Conservation (phyloP, 495 filamentous ascomycete species). For the Lepraria neglecta region DNA sequence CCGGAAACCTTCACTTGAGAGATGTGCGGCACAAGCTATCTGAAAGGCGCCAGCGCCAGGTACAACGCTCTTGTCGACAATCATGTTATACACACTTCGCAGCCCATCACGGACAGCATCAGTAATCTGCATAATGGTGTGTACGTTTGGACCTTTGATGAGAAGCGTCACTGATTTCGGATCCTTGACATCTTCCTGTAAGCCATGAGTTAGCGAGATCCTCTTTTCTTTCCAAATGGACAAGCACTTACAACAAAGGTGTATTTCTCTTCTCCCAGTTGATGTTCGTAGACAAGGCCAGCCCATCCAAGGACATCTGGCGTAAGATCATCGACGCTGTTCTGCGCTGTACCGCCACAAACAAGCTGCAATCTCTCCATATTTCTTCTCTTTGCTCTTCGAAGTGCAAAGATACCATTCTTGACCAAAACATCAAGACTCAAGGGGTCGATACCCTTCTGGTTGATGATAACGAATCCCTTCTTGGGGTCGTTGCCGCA, state of each 20-base stretch:
- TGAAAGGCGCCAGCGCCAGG: slow-evolving; percentile 96
- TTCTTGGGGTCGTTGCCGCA: slow-evolving; percentile 93
- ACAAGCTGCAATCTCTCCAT: slow-evolving; percentile 97
- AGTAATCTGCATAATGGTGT: slow-evolving; percentile 92
- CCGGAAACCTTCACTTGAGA: slow-evolving; percentile 71
- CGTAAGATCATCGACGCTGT: slow-evolving; percentile 88
- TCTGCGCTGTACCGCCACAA: slow-evolving; percentile 84
- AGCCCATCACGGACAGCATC: slow-evolving; percentile 97
- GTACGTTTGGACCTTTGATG: slow-evolving; percentile 94
- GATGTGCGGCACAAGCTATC: slow-evolving; percentile 83
- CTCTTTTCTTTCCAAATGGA: background rate
- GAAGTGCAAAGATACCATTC: slow-evolving; percentile 92
- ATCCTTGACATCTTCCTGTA: slow-evolving; percentile 87
- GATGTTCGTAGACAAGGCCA: slow-evolving; percentile 92
- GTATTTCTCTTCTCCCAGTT: slow-evolving; percentile 97
- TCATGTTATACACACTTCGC: slow-evolving; percentile 96
- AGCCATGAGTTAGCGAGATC: slow-evolving; percentile 23
- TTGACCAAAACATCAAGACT: slow-evolving; percentile 93
- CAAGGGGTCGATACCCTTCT: slow-evolving; percentile 97
- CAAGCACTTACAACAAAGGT: slow-evolving; percentile 64
- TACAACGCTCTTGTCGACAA: slow-evolving; percentile 90
- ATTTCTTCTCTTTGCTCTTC: slow-evolving; percentile 92
- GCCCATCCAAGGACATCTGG: slow-evolving; percentile 94
- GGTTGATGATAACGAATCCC: slow-evolving; percentile 96
- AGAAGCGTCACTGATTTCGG: slow-evolving; percentile 97